These are phyloP conservation scores for Fusarium sp. DNA, from an alignment of 2,329 filamentous ascomycete species.

Conservation along the genomic window DNA sequence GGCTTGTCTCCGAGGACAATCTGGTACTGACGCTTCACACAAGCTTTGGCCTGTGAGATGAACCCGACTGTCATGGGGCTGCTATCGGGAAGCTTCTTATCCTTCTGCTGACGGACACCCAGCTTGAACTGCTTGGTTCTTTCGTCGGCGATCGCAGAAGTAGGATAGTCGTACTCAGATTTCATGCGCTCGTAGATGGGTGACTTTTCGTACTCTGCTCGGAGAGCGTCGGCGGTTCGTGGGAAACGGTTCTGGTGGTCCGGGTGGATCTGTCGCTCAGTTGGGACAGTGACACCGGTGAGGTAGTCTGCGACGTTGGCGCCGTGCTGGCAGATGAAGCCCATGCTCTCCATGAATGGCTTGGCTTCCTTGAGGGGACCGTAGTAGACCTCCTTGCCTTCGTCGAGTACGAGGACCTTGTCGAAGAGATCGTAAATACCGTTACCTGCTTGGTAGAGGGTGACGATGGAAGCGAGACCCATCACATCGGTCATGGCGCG, in stretches of 20 bases:
- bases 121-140: conserved; percentile 64
- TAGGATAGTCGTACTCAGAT: conserved; percentile 66
- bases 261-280: conserved; percentile 69
- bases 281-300: conserved; percentile 72
- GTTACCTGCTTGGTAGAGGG: conserved; percentile 75
- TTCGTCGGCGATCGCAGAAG: conserved; percentile 56
- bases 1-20: conserved; percentile 72
- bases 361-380: conserved; percentile 66
- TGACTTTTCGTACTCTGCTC: conserved; percentile 61
- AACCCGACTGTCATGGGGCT: conserved; percentile 68
- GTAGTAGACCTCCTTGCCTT: conserved; percentile 72
- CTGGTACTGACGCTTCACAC: conserved; percentile 69
- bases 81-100: conserved; percentile 59
- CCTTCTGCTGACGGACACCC: conserved; percentile 62
- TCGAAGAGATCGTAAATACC: conserved; percentile 76
- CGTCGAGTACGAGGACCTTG: conserved; percentile 74
- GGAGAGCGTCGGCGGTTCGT: conserved; percentile 55
- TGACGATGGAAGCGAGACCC: conserved; percentile 68
- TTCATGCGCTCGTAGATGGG: conserved; percentile 60
- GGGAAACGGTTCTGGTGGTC: conserved; percentile 55
- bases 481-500: conserved; percentile 70
- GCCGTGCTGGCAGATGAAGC: conserved; percentile 69
- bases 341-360: conserved; percentile 71
- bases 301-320: conserved; percentile 73
- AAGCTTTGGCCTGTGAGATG: conserved; percentile 62